phyloP scores from a whole-genome alignment of 495 filamentous ascomycete species.

The Tuber indicum region DNA sequence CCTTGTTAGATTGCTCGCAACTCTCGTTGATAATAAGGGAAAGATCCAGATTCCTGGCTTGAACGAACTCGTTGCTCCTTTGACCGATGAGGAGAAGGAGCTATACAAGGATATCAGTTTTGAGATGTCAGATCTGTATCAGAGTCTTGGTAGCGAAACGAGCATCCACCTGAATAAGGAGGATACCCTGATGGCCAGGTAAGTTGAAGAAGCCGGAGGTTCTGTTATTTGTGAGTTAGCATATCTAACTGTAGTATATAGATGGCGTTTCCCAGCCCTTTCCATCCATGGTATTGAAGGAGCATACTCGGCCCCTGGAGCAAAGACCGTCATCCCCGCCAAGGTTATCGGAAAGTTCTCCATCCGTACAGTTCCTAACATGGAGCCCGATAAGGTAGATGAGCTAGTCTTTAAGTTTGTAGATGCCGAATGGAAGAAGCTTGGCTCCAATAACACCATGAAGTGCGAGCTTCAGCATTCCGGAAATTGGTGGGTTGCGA shows the following conservation, averaged over 20 bases:
- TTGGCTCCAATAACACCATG: constrained; percentile 83
- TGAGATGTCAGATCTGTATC: constrained; percentile 89
- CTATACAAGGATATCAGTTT: constrained; percentile 84
- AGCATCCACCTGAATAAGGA: constrained; percentile 80
- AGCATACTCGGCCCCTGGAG: constrained; percentile 85
- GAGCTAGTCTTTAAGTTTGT: constrained; percentile 73
- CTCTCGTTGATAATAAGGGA: constrained; percentile 78
- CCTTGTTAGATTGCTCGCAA: constrained; percentile 69
- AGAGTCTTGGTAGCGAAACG: constrained; percentile 79
- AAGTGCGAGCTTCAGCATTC: constrained; percentile 74
- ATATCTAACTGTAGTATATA: constrained; percentile 19
- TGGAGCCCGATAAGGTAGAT: constrained; percentile 87
- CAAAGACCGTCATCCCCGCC: constrained; percentile 97
- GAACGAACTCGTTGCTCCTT: constrained; percentile 79
- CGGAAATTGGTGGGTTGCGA: constrained; percentile 97
- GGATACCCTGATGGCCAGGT: constrained; percentile 78
- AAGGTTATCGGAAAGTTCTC: constrained; percentile 98
- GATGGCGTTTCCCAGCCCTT: constrained; percentile 85
- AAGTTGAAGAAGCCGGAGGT: not conserved
- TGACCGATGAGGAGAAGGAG: constrained; percentile 75
- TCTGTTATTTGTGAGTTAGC: not conserved
- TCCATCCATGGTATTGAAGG: constrained; percentile 96
- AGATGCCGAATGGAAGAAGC: constrained; percentile 68
- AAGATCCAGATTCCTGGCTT: constrained; percentile 86
- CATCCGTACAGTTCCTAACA: constrained; percentile 93